Conservation (phyloP, 1,284 basidiomycete genomes). For the Pseudozyma hubeiensis region DNA sequence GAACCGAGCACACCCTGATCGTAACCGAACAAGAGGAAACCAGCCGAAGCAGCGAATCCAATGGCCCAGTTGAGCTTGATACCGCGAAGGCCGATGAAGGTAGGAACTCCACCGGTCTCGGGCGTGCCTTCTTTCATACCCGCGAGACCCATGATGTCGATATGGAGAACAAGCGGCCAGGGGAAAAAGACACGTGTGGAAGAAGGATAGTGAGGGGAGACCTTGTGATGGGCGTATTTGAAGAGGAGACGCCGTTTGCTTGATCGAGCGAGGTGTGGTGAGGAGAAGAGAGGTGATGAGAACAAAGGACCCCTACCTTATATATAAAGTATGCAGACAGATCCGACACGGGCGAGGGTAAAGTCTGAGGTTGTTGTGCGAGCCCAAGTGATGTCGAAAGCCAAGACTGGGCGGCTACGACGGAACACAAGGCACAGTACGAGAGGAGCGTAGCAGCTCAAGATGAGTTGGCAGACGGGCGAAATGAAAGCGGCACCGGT, state of each 20-base stretch:
- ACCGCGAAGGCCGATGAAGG: slow-evolving; percentile 56
- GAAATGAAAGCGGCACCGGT: not conserved
- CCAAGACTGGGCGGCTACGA: not conserved
- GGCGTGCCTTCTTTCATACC: slow-evolving; percentile 38
- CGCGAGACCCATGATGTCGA: slow-evolving; percentile 31
- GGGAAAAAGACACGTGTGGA: not conserved
- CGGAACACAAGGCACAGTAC: not conserved
- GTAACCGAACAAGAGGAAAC: slow-evolving; percentile 66
- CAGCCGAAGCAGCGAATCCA: slow-evolving; percentile 62
- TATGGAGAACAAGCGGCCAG: not conserved
- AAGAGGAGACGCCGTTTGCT: not conserved
- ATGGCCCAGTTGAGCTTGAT: slow-evolving; percentile 57
- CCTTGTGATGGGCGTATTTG: not conserved
- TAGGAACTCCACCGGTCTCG: slow-evolving; percentile 51
- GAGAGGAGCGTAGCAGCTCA: not conserved
- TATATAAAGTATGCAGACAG: not conserved
- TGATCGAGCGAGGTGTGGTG: not conserved
- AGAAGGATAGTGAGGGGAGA: not conserved
- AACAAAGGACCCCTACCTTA: not conserved
- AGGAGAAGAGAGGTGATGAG: not conserved
- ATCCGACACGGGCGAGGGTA: not conserved
- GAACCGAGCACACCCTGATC: slow-evolving; percentile 67
- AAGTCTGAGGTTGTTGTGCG: not conserved
- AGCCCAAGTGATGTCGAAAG: not conserved
- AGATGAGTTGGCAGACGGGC: not conserved